Evolutionary conservation across 805 yeast species (phyloP).

Genomic region (Cyberlindnera americana): DNA sequence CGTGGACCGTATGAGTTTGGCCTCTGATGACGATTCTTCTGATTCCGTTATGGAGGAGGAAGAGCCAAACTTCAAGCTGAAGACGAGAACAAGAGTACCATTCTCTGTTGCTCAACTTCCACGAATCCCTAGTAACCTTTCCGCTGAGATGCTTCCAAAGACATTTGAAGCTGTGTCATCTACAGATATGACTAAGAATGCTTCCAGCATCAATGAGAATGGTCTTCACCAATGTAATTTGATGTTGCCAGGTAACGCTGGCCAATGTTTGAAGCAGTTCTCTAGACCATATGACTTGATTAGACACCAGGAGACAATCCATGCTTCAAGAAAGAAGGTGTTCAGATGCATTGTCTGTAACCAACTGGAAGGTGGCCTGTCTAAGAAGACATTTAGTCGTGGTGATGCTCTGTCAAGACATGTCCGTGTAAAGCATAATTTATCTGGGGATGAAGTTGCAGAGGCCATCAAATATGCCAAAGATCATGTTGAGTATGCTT

Average conservation of each 20-base stretch:
- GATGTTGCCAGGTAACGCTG: constrained; percentile 56
- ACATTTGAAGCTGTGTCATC: not conserved
- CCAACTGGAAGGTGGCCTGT: constrained; percentile 32
- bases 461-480: constrained; percentile 72
- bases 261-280: constrained; percentile 71
- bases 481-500: constrained; percentile 62
- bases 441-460: constrained; percentile 61
- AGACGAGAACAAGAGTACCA: constrained; percentile 6
- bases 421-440: constrained; percentile 84
- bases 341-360: constrained; percentile 81
- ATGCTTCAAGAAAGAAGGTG: constrained; percentile 79
- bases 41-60: constrained; percentile 24
- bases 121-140: not conserved
- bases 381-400: constrained; percentile 78
- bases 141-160: constrained; percentile 3
- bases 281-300: constrained; percentile 93
- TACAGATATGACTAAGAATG: not conserved
- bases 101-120: not conserved
- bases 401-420: constrained; percentile 95
- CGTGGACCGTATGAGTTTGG: constrained; percentile 40
- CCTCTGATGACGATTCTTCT: constrained; percentile 33
- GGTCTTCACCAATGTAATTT: constrained; percentile 50
- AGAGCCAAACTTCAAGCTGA: constrained; percentile 9
- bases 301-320: constrained; percentile 95
- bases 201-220: constrained; percentile 6